Percentiles rank a stretch among this genome's conserved stretches.
These are phyloP conservation scores for Solanum piurae DNA, from an alignment of 257 asterid species.

Conservation along the genomic window DNA sequence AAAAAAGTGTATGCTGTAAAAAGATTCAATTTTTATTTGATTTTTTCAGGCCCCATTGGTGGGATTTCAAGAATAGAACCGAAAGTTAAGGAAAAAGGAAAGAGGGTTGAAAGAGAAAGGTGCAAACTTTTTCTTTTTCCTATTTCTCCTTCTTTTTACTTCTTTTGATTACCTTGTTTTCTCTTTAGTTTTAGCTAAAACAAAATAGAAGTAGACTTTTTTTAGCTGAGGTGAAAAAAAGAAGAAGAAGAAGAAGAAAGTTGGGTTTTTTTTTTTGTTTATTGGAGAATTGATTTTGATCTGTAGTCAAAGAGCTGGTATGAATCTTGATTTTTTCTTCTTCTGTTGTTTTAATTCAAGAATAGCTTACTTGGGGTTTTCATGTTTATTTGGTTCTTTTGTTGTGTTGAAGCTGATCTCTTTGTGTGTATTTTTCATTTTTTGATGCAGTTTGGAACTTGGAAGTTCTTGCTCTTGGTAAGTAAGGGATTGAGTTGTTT, in stretches of 20 bases:
- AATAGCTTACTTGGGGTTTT: neutral
- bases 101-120: neutral
- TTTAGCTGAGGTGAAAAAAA: neutral
- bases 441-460: constrained; percentile 1
- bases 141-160: neutral
- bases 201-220: neutral
- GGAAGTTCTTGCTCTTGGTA: neutral
- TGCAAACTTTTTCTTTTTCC: neutral
- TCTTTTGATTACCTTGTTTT: neutral
- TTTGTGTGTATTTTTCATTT: neutral
- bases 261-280: neutral
- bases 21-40: neutral
- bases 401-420: constrained; percentile 7
- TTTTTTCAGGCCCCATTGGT: neutral
- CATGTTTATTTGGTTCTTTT: neutral
- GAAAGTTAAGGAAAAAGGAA: neutral
- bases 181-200: neutral
- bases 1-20: neutral
- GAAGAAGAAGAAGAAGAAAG: neutral
- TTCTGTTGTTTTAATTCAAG: neutral
- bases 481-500: constrained; percentile 21
- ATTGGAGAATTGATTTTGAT: constrained; percentile 4
- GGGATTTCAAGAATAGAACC: neutral
- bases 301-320: constrained; percentile 8
- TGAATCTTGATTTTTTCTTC: neutral